Base-by-base conservation (phyloP, 202 grass and related monocot species). In the Elaeis oleifera region DNA sequence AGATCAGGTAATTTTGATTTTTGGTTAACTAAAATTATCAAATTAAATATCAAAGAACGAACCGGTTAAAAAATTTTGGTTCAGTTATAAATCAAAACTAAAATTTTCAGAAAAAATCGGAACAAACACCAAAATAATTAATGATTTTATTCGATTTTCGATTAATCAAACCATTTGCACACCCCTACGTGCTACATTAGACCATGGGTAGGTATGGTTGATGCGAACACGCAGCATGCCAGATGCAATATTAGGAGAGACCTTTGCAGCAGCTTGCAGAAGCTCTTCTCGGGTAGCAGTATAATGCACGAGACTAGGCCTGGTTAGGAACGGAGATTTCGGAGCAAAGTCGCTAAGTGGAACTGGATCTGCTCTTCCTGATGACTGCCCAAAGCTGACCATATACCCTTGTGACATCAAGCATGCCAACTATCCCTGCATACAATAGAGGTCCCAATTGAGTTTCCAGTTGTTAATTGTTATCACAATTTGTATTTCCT, bases 311-410 rank as follows among this genome's bases (percentile, higher is more conserved):
- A 90, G 60, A 70, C 51, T 71, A 50, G 86, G 86, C 48, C 86
- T 71, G 11, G 68, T 78, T 13, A 90, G 69, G 72, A 83, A 61
- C 56, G 80, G 51, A 16, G 87, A 90, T 71, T 85, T 90, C 32
- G 79, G 16, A 18, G 69, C 68, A 13, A 90, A 76, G 20, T 83
- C 79, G n/a, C 75, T 68, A 20, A 80, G 0, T 23, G 51, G 59
- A 56, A 90, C 32, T 8, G 82, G 76, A 19, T 85, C 79, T 5
- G 68, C 76, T 18, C 18, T 65, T 14, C 82, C 82, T 56, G 82
- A 90, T 57, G 76, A 77, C 51, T 85, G 87, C 49, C 87, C 82
- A 44, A 82, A 85, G 48, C 64, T 82, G 68, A 90, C 66, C 82
- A 85, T 74, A 54, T 72, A 83, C 18, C 87, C 87, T 16, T 65